A percentile compares a stretch with the other conserved stretches of the same genome.
These are phyloP conservation scores for Alisma plantagoaquatica DNA, from an alignment of 106 monocot genomes.

Conservation along the genomic window DNA sequence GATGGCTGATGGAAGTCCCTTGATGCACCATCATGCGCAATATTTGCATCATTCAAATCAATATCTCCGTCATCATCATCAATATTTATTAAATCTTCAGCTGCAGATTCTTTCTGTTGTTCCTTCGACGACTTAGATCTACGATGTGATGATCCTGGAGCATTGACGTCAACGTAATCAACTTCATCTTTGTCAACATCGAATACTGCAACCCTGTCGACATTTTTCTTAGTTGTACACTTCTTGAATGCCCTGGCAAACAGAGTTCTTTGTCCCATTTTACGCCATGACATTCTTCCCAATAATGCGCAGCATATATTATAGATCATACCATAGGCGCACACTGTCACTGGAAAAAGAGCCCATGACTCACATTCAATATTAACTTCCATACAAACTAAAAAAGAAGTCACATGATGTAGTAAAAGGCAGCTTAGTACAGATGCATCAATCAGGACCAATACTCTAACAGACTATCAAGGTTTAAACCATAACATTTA, in stretches of 20 bases:
- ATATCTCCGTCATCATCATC: conserved; percentile 64
- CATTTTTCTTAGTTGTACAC: conserved; percentile 32
- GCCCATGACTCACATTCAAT: too few relatives aligned
- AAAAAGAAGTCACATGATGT: too few relatives aligned
- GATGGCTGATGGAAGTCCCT: neutral
- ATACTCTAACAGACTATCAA: too few relatives aligned
- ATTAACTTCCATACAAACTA: too few relatives aligned
- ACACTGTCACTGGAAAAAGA: too few relatives aligned
- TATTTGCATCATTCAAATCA: conserved; percentile 14
- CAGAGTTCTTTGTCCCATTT: conserved; percentile 26
- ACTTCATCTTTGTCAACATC: conserved; percentile 35
- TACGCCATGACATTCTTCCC: conserved; percentile 50
- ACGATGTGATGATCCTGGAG: conserved; percentile 17
- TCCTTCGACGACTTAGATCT: conserved; percentile 8
- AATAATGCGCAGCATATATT: too few relatives aligned
- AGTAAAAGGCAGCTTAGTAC: too few relatives aligned
- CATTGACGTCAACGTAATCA: conserved; percentile 37
- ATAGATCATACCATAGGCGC: too few relatives aligned
- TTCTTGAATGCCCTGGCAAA: conserved; percentile 25
- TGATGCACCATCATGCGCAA: conserved; percentile 5
- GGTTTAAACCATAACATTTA: too few relatives aligned
- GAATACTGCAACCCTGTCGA: conserved; percentile 28
- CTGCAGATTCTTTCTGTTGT: conserved; percentile 10
- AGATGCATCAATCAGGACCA: too few relatives aligned
- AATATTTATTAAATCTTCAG: conserved; percentile 46